Base-by-base conservation (phyloP, 805 yeast genomes). In the Sungouiella blattae region DNA sequence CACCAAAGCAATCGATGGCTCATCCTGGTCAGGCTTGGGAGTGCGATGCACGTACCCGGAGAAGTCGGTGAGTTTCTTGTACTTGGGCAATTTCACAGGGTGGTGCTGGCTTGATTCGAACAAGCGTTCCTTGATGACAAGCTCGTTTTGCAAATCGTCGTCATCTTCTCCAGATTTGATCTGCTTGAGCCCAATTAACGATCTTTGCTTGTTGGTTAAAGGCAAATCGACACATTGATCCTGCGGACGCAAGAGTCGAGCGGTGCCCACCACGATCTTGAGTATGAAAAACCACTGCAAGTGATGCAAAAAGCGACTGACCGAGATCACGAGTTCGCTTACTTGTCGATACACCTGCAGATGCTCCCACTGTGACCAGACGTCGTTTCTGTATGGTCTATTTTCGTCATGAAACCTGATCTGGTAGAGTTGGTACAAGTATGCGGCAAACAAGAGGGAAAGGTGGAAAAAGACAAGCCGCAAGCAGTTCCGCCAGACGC, bases 191-290 rank as follows among this genome's bases (percentile, higher is more conserved):
- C 79, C 80, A 25, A 75, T 54, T 11, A 75, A 50, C 26, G 55
- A 52, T 30, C 80, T 53, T 50, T 75, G 80, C 16, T 57, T 58
- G 30, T 58, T 61, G 7, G 60, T 68, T 40, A 75, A 60, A 3
- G 78, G 78, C 38, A 75, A 56, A 47, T 75, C 80, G 23, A 59
- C 45, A 43, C 80, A 75, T 45, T 69, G 71, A 44, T 75, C 80
- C 39, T 62, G 67, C 1, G 73, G 68, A 41, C 60, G 64, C 6
- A 62, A 16, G 11, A 72, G 43, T 28, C 49, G 53, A 26, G 60
- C 40, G 3, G 55, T 18, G 15, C 67, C 52, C 2, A 53, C 25
- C 8, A 50, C 20, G 8, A 69, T 53, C 34, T 61, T 57, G 28
- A 56, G 37, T 2, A 50, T 28, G 11, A 67, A 46, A 3, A 36